Conservation (phyloP, 2,329 filamentous ascomycete species). For the Cryoendolithus antarcticus region DNA sequence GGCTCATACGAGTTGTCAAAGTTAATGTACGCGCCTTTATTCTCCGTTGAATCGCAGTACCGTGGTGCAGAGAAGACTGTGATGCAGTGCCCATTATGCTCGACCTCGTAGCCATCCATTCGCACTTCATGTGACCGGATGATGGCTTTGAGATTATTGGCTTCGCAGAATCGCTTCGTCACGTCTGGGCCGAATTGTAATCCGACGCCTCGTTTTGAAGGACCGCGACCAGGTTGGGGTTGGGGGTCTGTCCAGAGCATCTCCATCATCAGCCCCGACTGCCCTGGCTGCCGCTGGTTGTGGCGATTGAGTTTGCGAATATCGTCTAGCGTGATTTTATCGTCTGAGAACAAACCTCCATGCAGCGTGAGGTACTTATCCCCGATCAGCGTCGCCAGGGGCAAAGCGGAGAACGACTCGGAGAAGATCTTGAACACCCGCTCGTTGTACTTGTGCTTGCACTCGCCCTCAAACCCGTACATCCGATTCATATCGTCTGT, state of each 20-base stretch:
- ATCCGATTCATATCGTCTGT: constrained; percentile 98
- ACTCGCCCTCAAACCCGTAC: constrained; percentile 97
- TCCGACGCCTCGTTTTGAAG: constrained; percentile 92
- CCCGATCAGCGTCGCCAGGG: constrained; percentile 82
- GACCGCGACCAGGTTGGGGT: constrained; percentile 68
- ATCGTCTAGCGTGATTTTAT: constrained; percentile 82
- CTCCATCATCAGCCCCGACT: constrained; percentile 97
- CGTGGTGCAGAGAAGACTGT: constrained; percentile 96
- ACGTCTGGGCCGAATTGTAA: constrained; percentile 95
- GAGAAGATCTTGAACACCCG: constrained; percentile 95
- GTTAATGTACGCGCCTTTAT: constrained; percentile 98
- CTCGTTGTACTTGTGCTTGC: constrained; percentile 96
- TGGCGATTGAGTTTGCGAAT: constrained; percentile 88
- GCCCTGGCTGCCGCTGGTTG: constrained; percentile 81
- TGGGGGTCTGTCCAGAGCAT: constrained; percentile 99
- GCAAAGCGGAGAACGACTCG: constrained; percentile 90
- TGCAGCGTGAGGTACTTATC: constrained; percentile 86
- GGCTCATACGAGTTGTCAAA: constrained; percentile 89
- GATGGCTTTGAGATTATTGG: constrained; percentile 84
- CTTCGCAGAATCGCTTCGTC: constrained; percentile 92
- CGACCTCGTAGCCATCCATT: constrained; percentile 96
- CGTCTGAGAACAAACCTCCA: constrained; percentile 90
- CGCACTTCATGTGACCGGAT: constrained; percentile 96
- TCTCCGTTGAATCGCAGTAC: constrained; percentile 96
- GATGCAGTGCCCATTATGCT: constrained; percentile 91